phyloP scores from a whole-genome alignment of 306 rosid species.

The Luffa acutangula region DNA sequence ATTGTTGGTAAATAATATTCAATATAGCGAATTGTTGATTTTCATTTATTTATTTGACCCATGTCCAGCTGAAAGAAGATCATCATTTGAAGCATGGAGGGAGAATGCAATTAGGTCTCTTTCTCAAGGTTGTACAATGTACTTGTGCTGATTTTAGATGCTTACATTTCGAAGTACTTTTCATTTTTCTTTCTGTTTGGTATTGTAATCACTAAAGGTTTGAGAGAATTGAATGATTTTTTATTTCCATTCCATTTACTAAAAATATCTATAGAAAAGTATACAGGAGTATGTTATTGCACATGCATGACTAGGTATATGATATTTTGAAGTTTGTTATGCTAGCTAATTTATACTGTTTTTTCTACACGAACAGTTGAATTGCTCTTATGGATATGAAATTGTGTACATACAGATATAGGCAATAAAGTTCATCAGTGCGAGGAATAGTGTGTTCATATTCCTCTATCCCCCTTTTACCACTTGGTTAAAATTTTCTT shows the following conservation, averaged over 20 bases:
- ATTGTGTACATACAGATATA: background rate
- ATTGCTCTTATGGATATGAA: background rate
- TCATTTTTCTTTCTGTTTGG: background rate
- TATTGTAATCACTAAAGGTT: background rate
- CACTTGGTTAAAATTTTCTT: background rate
- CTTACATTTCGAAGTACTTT: background rate
- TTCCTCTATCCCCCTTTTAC: background rate
- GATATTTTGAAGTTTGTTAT: too few species aligned
- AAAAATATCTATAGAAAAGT: background rate
- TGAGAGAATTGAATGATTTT: background rate
- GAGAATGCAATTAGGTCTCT: conserved; percentile 94
- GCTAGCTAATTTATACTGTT: background rate
- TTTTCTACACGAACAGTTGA: background rate
- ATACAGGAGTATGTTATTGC: too few species aligned
- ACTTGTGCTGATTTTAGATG: background rate
- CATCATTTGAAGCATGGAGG: conserved; percentile 99
- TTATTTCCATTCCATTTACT: background rate
- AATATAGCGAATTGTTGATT: background rate
- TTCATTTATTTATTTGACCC: conserved; percentile 11
- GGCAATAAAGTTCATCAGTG: too few species aligned
- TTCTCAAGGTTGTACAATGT: conserved; percentile 61
- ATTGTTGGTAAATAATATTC: background rate
- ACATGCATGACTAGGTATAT: too few species aligned
- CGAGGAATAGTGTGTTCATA: too few species aligned
- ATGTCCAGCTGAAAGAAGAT: conserved; percentile 78